These are phyloP conservation scores for Thermomucor indicae-seudaticae DNA, from an alignment of 371 early-diverging fungal genomes.

Conservation along the genomic window DNA sequence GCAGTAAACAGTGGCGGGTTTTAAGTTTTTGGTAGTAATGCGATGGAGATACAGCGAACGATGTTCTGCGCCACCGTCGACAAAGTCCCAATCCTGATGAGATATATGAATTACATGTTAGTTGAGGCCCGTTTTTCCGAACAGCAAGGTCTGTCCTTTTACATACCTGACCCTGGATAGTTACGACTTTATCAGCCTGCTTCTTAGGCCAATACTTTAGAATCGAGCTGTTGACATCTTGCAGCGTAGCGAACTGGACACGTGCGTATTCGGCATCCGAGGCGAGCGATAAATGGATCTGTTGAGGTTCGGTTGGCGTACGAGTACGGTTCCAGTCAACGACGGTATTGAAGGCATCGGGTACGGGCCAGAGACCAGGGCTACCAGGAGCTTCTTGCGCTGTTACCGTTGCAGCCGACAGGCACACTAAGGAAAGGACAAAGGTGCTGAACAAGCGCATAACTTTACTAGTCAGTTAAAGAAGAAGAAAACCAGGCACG, in stretches of 20 bases:
- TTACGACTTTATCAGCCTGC: background rate
- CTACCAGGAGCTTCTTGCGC: constrained; percentile 15
- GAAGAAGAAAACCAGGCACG: too few species aligned
- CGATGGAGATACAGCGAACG: constrained; percentile 20
- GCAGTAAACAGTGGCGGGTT: constrained; percentile 19
- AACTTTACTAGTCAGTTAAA: too few species aligned
- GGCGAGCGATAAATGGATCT: constrained; percentile 31
- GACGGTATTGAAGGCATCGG: constrained; percentile 21
- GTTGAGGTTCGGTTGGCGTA: constrained; percentile 31
- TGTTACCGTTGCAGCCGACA: too few species aligned
- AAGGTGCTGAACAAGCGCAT: too few species aligned
- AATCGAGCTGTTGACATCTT: constrained; percentile 9
- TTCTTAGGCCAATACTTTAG: constrained; percentile 41
- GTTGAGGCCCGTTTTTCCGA: background rate
- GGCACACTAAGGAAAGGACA: too few species aligned
- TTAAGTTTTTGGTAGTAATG: constrained; percentile 13
- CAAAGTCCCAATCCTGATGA: constrained; percentile 23
- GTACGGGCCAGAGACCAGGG: constrained; percentile 11
- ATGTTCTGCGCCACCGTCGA: constrained; percentile 19
- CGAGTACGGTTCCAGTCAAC: constrained; percentile 35
- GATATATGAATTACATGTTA: background rate
- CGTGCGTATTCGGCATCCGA: constrained; percentile 29
- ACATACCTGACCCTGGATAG: constrained; percentile 1
- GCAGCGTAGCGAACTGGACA: constrained; percentile 37
- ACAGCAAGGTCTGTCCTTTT: background rate